A percentile compares a stretch with the other conserved stretches of the same genome.
Evolutionary conservation across 2,329 filamentous ascomycete genomes (phyloP).

Genomic region (Catunica adiposa): DNA sequence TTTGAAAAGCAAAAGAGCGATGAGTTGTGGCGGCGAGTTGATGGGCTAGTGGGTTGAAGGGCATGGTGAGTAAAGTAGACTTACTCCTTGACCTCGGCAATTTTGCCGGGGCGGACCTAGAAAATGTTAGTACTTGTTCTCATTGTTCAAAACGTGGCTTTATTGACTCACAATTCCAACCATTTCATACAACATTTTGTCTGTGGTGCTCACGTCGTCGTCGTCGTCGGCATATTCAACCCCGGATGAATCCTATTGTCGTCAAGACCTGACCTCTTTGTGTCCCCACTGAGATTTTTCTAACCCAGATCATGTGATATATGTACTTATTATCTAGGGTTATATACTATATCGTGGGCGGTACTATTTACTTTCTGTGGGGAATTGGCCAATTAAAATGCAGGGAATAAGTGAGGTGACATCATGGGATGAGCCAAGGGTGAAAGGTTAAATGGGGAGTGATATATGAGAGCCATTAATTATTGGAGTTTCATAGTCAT

Average conservation of each 20-base stretch:
- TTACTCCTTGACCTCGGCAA: constrained; percentile 91
- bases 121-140: neutral
- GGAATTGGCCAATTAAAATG: neutral
- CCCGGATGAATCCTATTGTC: neutral
- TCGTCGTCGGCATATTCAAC: neutral
- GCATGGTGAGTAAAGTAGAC: constrained; percentile 23
- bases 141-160: no score
- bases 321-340: neutral
- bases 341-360: no score
- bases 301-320: no score
- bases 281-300: neutral
- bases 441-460: no score
- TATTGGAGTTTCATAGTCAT: no score
- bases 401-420: neutral
- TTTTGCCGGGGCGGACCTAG: constrained; percentile 80
- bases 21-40: neutral
- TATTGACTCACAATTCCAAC: constrained; percentile 67
- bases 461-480: no score
- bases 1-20: constrained; percentile 2
- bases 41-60: no score
- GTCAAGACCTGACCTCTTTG: neutral
- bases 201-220: neutral
- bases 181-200: constrained; percentile 85
- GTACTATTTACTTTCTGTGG: neutral
- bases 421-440: neutral